These are phyloP conservation scores for Calonectria pteridis DNA, from an alignment of 2,329 filamentous ascomycete genomes.

Conservation along the genomic window DNA sequence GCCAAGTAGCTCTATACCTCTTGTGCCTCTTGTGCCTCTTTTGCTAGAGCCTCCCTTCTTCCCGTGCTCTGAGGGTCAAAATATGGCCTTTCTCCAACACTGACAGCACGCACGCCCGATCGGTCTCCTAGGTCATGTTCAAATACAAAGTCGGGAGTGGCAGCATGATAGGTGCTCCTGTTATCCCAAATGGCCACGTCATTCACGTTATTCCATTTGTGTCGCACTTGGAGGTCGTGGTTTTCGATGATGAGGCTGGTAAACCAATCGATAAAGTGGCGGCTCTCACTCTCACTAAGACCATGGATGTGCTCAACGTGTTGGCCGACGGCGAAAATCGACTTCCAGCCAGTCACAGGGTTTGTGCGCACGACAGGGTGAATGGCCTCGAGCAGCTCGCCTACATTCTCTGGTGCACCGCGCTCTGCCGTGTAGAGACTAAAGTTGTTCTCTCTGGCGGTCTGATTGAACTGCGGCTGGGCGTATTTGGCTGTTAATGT, in stretches of 20 bases:
- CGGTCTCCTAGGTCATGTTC: background rate
- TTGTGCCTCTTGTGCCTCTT: background rate
- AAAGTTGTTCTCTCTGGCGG: constrained; percentile 57
- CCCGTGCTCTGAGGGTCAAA: constrained; percentile 59
- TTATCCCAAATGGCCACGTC: constrained; percentile 70
- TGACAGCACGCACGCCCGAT: background rate
- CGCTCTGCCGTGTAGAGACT: constrained; percentile 57
- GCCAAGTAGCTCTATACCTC: background rate
- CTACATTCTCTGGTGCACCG: constrained; percentile 64
- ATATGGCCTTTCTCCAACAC: constrained; percentile 58
- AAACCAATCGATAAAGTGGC: constrained; percentile 62
- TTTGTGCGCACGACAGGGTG: constrained; percentile 69
- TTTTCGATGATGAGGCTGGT: constrained; percentile 63
- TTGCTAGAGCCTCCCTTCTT: background rate
- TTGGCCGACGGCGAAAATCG: constrained; percentile 63
- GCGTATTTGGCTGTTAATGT: constrained; percentile 67
- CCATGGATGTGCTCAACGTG: constrained; percentile 64
- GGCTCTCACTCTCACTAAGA: constrained; percentile 59
- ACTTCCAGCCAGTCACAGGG: constrained; percentile 69
- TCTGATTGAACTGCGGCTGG: constrained; percentile 40
- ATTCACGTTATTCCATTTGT: constrained; percentile 55
- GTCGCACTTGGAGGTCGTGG: constrained; percentile 66
- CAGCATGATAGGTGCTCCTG: constrained; percentile 64
- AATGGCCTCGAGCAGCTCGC: constrained; percentile 58
- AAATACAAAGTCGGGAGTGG: constrained; percentile 58